Percentiles rank a stretch among this genome's conserved stretches.
Evolutionary conservation across 148 eudicot genomes (phyloP).

Genomic region (Camellia japonica): DNA sequence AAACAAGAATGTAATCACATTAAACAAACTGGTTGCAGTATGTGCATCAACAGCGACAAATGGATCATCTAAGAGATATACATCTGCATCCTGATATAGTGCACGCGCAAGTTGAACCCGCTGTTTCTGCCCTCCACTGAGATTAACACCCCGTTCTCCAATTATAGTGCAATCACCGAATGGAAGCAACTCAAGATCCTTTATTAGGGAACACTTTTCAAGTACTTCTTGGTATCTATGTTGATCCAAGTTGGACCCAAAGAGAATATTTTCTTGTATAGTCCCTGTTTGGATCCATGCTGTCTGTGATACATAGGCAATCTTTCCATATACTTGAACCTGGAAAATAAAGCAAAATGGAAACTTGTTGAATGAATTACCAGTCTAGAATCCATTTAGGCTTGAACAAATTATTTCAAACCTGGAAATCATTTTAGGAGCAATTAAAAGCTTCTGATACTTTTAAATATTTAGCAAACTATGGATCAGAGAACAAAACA

Average conservation of each 20-base stretch:
- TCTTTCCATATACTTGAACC: constrained; percentile 47
- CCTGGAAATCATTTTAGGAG: no score
- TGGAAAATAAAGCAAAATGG: constrained; percentile 19
- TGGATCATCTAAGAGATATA: constrained; percentile 68
- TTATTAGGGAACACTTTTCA: constrained; percentile 36
- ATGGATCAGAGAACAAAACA: no score
- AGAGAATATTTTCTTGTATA: constrained; percentile 59
- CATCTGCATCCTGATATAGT: constrained; percentile 53
- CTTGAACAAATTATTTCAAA: no score
- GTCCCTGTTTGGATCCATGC: constrained; percentile 79
- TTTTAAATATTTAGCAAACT: no score
- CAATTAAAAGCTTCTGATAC: no score
- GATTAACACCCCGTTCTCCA: constrained; percentile 63
- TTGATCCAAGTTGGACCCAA: constrained; percentile 45
- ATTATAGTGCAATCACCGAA: constrained; percentile 56
- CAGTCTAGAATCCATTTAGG: background rate
- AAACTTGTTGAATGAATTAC: background rate
- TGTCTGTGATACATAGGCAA: constrained; percentile 62
- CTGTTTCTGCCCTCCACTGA: constrained; percentile 66
- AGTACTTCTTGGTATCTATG: constrained; percentile 40
- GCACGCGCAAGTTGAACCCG: constrained; percentile 59
- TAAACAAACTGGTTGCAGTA: constrained; percentile 57
- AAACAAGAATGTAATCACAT: constrained; percentile 23
- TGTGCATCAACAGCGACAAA: constrained; percentile 80
- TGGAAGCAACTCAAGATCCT: constrained; percentile 51